Evolutionary conservation across 1,139 yeast genomes (phyloP).

Genomic region (Candida tropicalis): DNA sequence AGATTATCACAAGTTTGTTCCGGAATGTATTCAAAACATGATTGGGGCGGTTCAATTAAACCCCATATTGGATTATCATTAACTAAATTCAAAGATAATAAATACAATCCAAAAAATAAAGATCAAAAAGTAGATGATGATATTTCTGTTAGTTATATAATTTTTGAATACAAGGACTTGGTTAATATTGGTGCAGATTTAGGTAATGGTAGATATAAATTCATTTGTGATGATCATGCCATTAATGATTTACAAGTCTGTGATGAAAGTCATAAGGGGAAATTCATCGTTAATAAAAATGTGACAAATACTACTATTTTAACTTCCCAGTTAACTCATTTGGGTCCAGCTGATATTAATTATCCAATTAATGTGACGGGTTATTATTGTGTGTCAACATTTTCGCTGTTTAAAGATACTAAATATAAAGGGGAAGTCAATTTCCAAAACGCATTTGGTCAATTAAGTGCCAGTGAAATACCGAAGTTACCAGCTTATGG

Average conservation of each 20-base stretch:
- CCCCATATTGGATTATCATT: conserved; percentile 64
- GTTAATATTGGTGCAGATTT: conserved; percentile 60
- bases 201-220: conserved; percentile 43
- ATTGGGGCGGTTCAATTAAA: conserved; percentile 78
- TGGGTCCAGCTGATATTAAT: conserved; percentile 61
- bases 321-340: conserved; percentile 55
- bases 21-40: conserved; percentile 85
- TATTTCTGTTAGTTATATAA: conserved; percentile 61
- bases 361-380: conserved; percentile 79
- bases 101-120: conserved; percentile 31
- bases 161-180: conserved; percentile 84
- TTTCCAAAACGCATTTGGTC: conserved; percentile 91
- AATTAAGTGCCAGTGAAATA: conserved; percentile 84
- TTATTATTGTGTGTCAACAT: conserved; percentile 86
- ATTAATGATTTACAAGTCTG: conserved; percentile 58
- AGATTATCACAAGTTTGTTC: conserved; percentile 69
- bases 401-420: conserved; percentile 39
- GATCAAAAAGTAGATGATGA: conserved; percentile 29
- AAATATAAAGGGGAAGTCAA: conserved; percentile 66
- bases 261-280: conserved; percentile 54
- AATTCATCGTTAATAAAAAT: conserved; percentile 55
- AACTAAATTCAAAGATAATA: conserved; percentile 32
- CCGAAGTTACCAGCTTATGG: conserved; percentile 93
- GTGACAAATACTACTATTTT: conserved; percentile 56
- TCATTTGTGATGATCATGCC: conserved; percentile 78